Percentiles rank a stretch among this genome's conserved stretches.
phyloP scores from a whole-genome alignment of 2,329 filamentous ascomycete species.

The Diatrype stigma region DNA sequence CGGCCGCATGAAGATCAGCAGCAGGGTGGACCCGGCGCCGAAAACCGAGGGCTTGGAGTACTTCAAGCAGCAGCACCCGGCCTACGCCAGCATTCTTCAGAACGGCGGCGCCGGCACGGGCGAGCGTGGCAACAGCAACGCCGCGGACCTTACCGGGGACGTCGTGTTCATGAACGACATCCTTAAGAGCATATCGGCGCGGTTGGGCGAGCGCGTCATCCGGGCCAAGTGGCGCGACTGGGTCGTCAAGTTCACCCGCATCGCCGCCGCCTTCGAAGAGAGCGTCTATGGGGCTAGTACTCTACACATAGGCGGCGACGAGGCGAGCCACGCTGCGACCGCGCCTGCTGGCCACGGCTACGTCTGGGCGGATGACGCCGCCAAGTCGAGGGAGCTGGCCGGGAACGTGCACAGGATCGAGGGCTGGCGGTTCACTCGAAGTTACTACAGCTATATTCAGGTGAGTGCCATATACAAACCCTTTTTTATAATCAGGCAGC shows the following conservation, averaged over 20 bases:
- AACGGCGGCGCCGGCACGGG: too few species aligned
- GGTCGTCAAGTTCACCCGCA: conserved; percentile 88
- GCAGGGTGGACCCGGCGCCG: conserved; percentile 74
- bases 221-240: conserved; percentile 91
- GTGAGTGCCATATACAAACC: too few species aligned
- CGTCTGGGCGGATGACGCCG: conserved; percentile 82
- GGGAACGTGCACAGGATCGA: conserved; percentile 92
- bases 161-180: conserved; percentile 85
- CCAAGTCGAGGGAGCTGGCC: conserved; percentile 79
- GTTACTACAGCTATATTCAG: conserved; percentile 94
- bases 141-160: conserved; percentile 75
- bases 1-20: conserved; percentile 91
- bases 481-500: too few species aligned
- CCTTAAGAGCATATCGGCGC: conserved; percentile 73
- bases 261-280: conserved; percentile 93
- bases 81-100: conserved; percentile 48
- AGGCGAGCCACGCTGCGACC: conserved; percentile 51
- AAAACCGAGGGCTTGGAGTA: conserved; percentile 80
- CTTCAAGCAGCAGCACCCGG: conserved; percentile 77
- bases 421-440: conserved; percentile 92
- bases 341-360: conserved; percentile 73
- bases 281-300: conserved; percentile 90
- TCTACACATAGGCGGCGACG: conserved; percentile 77
- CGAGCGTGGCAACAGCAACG: conserved; percentile 23
- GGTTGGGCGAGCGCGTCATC: conserved; percentile 86